Percentiles rank a stretch among this genome's conserved stretches.
These are phyloP conservation scores for Diaporthe humulicola DNA, from an alignment of 2,329 filamentous ascomycete species.

Conservation along the genomic window DNA sequence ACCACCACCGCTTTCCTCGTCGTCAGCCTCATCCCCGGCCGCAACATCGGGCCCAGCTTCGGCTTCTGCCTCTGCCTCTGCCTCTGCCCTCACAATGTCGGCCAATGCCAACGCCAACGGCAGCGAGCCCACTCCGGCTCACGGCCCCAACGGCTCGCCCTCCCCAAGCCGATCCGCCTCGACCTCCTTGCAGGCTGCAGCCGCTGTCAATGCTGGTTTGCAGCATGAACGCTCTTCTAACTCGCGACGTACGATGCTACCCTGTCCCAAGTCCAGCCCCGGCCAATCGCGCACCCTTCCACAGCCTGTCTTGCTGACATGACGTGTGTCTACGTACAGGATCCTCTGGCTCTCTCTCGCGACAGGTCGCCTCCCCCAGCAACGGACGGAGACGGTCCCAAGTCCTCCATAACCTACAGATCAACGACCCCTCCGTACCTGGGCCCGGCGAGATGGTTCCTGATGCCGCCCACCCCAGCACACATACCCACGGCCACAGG, in stretches of 20 bases:
- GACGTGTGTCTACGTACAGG: slow-evolving; percentile 25
- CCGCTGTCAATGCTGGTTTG: slow-evolving; percentile 82
- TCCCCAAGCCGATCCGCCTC: slow-evolving; percentile 72
- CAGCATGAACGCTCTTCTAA: slow-evolving; percentile 69
- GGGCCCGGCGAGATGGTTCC: slow-evolving; percentile 77
- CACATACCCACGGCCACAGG: slow-evolving; percentile 46
- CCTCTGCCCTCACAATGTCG: slow-evolving; percentile 53
- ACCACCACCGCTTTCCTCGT: slow-evolving; percentile 18
- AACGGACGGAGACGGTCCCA: slow-evolving; percentile 73
- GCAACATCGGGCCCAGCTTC: slow-evolving; percentile 39
- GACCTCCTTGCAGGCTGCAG: slow-evolving; percentile 80
- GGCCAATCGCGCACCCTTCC: slow-evolving; percentile 40
- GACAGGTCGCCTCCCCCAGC: slow-evolving; percentile 36
- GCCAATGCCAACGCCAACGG: slow-evolving; percentile 43
- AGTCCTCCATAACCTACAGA: slow-evolving; percentile 79
- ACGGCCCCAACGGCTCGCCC: slow-evolving; percentile 59
- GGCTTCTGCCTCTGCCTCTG: slow-evolving; percentile 45
- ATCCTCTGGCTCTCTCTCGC: slow-evolving; percentile 38
- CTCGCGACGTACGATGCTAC: slow-evolving; percentile 61
- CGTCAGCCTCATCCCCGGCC: slow-evolving; percentile 51
- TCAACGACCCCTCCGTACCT: slow-evolving; percentile 78
- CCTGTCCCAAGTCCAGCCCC: background rate
- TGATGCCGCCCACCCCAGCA: slow-evolving; percentile 52
- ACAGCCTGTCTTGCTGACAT: background rate
- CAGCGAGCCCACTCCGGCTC: slow-evolving; percentile 44